Percentiles rank a stretch among this genome's conserved stretches.
Evolutionary conservation across 1,284 basidiomycete genomes (phyloP).

Genomic region (Pseudozyma tsukubaensis): DNA sequence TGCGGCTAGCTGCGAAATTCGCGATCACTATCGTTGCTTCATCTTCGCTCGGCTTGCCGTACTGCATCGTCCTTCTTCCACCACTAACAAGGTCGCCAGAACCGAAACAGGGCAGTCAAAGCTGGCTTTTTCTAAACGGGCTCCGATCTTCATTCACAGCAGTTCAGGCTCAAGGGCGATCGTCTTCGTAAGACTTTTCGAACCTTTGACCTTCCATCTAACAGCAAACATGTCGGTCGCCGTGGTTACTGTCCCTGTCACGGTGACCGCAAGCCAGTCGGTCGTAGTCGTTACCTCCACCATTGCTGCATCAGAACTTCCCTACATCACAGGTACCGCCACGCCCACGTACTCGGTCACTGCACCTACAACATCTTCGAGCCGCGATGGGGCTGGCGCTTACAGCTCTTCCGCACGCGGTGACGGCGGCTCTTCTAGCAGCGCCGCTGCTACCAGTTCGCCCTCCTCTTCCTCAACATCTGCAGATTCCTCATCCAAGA

Average conservation of each 20-base stretch:
- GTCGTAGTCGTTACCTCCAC: constrained; percentile 39
- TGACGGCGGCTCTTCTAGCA: background rate
- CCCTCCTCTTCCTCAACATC: constrained; percentile 1
- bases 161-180: background rate
- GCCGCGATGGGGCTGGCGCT: constrained; percentile 1
- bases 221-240: constrained; percentile 18
- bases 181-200: background rate
- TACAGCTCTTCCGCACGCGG: background rate
- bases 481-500: constrained; percentile 1
- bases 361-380: background rate
- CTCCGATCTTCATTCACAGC: background rate
- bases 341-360: background rate
- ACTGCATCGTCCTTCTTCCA: too few relatives aligned
- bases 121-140: too few relatives aligned
- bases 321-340: constrained; percentile 8
- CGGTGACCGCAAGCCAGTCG: constrained; percentile 30
- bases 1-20: too few relatives aligned
- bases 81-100: background rate
- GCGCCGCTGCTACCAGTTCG: constrained; percentile 5
- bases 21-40: too few relatives aligned
- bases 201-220: background rate
- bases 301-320: constrained; percentile 23
- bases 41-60: too few relatives aligned
- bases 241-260: constrained; percentile 21
- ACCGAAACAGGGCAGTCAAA: background rate